Base-by-base conservation (phyloP, 2,329 filamentous ascomycete genomes). In the Fusarium pseudograminearum region DNA sequence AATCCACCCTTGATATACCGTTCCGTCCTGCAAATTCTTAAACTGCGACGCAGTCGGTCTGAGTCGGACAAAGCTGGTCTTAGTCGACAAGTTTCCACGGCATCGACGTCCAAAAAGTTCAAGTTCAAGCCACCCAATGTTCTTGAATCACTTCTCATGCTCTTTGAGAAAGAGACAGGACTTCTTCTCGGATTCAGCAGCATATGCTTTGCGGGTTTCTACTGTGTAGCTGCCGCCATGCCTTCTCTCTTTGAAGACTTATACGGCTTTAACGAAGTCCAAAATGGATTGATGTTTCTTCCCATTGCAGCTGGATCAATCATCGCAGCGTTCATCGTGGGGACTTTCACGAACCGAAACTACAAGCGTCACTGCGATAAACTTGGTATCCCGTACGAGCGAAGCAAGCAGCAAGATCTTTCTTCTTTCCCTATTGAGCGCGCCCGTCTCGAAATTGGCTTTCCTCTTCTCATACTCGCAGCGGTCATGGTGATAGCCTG, bases 281-380 rank as follows among this genome's bases (percentile, higher is more conserved):
- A 84, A 15, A 81, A 88, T 5, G 87, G 87, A 3, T 76, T 87
- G 7, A 84, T 83, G 80, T 87, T 85, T 69, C 76, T 87, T 2
- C 86, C 86, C 3, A 73, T 85, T 31, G 85, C 85, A 1, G 78
- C 74, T 7, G 86, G 85, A 2, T 85, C 84, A n/a, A 78, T 85
- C 15, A 72, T 82, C 3, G 81, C 85, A 0, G 83, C 83, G 2
- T 69, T 81, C 11, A 72, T 81, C 4, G 80, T 81, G 4, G 89
- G 91, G 1, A 82, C 83, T 4, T 69, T 88, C 3, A 84, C 92
- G 36, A 91, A 93, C 76, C 85, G 85, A 79, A 93, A 92, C 76
- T 94, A 89, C 76, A 83, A 85, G 3, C 86, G 90, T 2, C 84
- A 90, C 61, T 89, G 90, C 15, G 75, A 78, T 12, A 81, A 78